Conservation (phyloP, 2,329 filamentous ascomycete genomes). For the Neofusicoccum ribis region DNA sequence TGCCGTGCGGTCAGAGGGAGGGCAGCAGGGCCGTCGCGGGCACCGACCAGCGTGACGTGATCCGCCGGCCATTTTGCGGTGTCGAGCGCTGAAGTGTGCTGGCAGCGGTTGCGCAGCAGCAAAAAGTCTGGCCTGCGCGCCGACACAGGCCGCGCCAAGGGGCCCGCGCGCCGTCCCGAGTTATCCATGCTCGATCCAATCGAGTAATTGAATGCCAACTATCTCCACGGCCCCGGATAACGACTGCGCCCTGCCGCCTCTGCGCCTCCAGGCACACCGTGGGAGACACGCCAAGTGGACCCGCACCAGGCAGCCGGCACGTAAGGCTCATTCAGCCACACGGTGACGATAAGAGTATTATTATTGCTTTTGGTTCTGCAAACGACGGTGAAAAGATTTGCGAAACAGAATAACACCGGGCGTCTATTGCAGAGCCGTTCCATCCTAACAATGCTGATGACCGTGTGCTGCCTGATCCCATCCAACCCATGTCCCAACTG, state of each 20-base stretch:
- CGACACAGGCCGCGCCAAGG: not conserved
- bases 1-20: slow-evolving; percentile 11
- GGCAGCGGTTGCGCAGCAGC: not conserved
- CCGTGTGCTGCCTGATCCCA: too few relatives aligned
- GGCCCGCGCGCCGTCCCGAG: slow-evolving; percentile 7
- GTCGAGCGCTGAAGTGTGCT: not conserved
- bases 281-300: too few relatives aligned
- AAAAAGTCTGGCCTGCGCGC: not conserved
- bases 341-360: not conserved
- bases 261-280: not conserved
- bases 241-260: slow-evolving; percentile 2
- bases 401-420: too few relatives aligned
- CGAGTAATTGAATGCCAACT: not conserved
- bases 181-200: slow-evolving; percentile 14
- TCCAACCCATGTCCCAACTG: not conserved
- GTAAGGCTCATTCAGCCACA: too few relatives aligned
- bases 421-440: too few relatives aligned
- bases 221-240: slow-evolving; percentile 9
- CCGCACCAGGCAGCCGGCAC: too few relatives aligned
- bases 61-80: not conserved
- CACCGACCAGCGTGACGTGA: not conserved
- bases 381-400: too few relatives aligned
- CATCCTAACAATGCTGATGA: not conserved
- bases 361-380: too few relatives aligned
- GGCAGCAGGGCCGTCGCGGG: not conserved